Evolutionary conservation across 2,329 filamentous ascomycete genomes (phyloP).

Genomic region (Alternaria gaisen): DNA sequence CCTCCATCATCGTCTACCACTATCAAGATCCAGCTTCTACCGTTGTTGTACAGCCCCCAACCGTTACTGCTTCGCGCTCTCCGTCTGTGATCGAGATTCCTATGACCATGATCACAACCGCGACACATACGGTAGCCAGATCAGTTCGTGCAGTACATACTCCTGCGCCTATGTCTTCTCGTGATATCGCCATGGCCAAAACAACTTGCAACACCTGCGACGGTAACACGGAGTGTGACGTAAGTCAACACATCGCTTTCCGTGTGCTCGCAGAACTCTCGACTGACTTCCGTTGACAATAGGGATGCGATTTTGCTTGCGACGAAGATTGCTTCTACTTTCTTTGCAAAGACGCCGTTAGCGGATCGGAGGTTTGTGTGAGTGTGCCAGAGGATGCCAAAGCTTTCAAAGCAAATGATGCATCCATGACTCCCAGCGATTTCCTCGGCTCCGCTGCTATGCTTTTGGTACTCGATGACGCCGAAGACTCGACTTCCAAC

Average conservation of each 20-base stretch:
- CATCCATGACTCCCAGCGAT: background rate
- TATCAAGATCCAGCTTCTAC: conserved; percentile 1
- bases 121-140: background rate
- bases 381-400: background rate
- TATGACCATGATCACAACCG: conserved; percentile 1
- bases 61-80: conserved; percentile 3
- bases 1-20: background rate
- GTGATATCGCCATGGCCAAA: background rate
- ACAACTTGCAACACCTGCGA: background rate
- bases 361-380: background rate
- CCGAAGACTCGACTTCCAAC: background rate
- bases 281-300: background rate
- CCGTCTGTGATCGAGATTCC: background rate
- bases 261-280: background rate
- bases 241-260: background rate
- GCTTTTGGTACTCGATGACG: background rate
- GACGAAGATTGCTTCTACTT: background rate
- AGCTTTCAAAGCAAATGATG: background rate
- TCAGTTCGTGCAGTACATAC: conserved; percentile 1
- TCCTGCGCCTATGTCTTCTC: background rate
- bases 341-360: background rate
- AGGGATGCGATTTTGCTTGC: conserved; percentile 5
- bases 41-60: background rate
- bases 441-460: conserved; percentile 5
- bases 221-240: background rate